Evolutionary conservation across 257 asterid genomes (phyloP).

Genomic region (Lantana camara): DNA sequence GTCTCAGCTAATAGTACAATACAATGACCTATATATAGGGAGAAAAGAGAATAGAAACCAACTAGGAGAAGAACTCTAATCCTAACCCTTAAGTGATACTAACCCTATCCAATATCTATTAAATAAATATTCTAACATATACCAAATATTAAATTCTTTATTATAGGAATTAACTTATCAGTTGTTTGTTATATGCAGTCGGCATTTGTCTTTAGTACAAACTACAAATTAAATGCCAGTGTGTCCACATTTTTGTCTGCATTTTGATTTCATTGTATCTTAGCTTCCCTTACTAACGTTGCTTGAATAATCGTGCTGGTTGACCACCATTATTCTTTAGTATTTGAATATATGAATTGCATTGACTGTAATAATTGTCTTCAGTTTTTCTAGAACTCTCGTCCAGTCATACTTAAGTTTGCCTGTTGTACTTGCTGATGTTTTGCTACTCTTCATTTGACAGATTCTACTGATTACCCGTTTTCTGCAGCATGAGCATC

Average conservation of each 20-base stretch:
- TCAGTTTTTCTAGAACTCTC: slow-evolving; percentile 18
- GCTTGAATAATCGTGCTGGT: not conserved
- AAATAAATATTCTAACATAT: no score
- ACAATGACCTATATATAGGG: no score
- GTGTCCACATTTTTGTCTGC: not conserved
- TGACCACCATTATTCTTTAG: not conserved
- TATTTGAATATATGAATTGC: slow-evolving; percentile 2
- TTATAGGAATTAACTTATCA: not conserved
- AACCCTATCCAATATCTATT: no score
- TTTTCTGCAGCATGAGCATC: slow-evolving; percentile 98
- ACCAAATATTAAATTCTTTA: not conserved
- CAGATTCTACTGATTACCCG: slow-evolving; percentile 88
- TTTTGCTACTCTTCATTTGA: slow-evolving; percentile 32
- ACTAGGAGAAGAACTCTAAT: no score
- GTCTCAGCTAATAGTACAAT: no score
- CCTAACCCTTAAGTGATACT: no score
- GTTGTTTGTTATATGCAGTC: not conserved
- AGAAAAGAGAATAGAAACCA: no score
- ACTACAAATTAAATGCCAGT: not conserved
- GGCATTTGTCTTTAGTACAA: not conserved
- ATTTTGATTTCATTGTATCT: not conserved
- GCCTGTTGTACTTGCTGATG: slow-evolving; percentile 28
- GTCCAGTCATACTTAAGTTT: slow-evolving; percentile 24
- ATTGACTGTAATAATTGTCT: not conserved
- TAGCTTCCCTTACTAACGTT: slow-evolving; percentile 11